phyloP scores from a whole-genome alignment of 2,329 filamentous ascomycete genomes.

The Phialophora tarda region DNA sequence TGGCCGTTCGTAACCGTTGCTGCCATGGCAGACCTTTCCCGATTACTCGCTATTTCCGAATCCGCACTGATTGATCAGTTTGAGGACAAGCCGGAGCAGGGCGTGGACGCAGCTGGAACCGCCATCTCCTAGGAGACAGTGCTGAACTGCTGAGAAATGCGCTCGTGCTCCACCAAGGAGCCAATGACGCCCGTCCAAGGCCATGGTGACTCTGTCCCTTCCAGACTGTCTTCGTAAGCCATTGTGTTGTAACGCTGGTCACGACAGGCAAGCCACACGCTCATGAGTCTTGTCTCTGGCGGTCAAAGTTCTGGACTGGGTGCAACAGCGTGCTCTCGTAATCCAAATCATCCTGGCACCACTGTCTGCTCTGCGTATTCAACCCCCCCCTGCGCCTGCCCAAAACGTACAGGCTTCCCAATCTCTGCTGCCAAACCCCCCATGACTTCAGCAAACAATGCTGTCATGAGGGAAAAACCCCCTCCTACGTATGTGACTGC shows the following conservation, averaged over 20 bases:
- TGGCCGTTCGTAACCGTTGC: not conserved
- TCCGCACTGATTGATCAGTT: not conserved
- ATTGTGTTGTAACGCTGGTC: conserved; percentile 20
- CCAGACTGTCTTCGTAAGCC: conserved; percentile 22
- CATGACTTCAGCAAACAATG: conserved; percentile 6
- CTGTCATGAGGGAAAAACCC: not conserved
- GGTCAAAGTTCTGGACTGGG: conserved; percentile 20
- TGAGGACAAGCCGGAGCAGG: conserved; percentile 6
- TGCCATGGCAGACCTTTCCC: not conserved
- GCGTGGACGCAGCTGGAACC: conserved; percentile 2
- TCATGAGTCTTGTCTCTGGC: conserved; percentile 3
- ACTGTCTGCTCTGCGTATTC: conserved; percentile 2
- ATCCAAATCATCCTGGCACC: conserved; percentile 9
- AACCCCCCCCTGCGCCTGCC: conserved; percentile 10
- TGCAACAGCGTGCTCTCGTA: conserved; percentile 21
- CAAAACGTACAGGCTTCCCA: conserved; percentile 7
- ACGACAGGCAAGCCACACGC: conserved; percentile 7
- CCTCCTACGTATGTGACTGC: not conserved
- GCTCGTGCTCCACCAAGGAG: not conserved
- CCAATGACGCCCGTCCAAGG: not conserved
- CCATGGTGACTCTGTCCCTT: not conserved
- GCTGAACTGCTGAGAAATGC: conserved; percentile 11
- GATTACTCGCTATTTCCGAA: conserved; percentile 2
- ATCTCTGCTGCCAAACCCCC: not conserved
- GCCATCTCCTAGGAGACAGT: conserved; percentile 1